phyloP scores from a whole-genome alignment of 169 alveolate genomes.

The Plasmodium chabaudi region DNA sequence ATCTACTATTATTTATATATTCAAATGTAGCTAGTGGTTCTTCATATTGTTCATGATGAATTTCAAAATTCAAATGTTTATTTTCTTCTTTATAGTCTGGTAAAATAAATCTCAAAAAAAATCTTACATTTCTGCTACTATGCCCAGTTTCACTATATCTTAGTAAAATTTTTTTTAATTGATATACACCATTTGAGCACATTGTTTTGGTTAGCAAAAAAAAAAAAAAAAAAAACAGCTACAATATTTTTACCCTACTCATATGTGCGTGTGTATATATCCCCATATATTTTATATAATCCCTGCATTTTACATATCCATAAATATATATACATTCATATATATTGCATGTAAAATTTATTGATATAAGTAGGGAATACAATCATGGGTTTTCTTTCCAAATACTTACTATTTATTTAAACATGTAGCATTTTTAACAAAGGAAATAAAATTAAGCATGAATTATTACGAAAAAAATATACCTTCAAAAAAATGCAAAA shows the following conservation, averaged over 20 bases:
- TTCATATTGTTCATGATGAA: constrained; percentile 87
- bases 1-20: constrained; percentile 84
- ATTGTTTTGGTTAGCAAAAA: constrained; percentile 30
- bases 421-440: too few relatives aligned
- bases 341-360: too few relatives aligned
- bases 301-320: neutral
- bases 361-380: too few relatives aligned
- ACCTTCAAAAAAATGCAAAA: too few relatives aligned
- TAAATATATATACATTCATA: too few relatives aligned
- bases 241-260: neutral
- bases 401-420: too few relatives aligned
- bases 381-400: too few relatives aligned
- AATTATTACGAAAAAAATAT: too few relatives aligned
- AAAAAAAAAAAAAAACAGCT: neutral
- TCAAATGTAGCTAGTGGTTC: constrained; percentile 84
- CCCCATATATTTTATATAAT: neutral
- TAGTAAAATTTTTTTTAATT: constrained; percentile 80
- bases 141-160: constrained; percentile 87
- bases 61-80: constrained; percentile 83
- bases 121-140: constrained; percentile 85
- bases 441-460: too few relatives aligned
- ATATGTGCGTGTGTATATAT: neutral
- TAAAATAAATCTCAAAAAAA: constrained; percentile 82
- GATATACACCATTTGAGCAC: constrained; percentile 86
- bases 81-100: constrained; percentile 80